Conservation (phyloP, 495 filamentous ascomycete genomes). For the Alectoria sarmentosa region DNA sequence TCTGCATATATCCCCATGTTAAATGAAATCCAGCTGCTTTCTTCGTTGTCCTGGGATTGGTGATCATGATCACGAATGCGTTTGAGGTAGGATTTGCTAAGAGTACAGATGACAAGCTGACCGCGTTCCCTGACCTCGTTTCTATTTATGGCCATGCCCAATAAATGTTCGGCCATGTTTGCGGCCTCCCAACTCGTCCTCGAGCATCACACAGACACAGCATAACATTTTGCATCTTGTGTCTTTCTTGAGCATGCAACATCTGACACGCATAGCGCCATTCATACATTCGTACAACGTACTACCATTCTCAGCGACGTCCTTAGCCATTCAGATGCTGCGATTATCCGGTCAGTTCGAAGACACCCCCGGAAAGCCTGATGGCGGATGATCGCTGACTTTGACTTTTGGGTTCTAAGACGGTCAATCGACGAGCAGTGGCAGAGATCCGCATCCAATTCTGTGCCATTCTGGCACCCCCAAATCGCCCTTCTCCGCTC, state of each 20-base stretch:
- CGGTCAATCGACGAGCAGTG: neutral
- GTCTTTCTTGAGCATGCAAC: neutral
- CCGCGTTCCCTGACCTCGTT: neutral
- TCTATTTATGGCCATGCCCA: neutral
- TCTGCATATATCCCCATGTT: neutral
- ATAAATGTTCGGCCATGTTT: neutral
- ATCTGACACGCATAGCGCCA: neutral
- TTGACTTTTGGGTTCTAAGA: neutral
- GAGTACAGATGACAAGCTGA: neutral
- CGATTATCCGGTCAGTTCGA: neutral
- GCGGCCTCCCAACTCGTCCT: neutral
- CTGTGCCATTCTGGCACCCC: neutral
- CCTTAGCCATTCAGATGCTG: neutral
- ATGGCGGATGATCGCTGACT: neutral
- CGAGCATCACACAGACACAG: neutral
- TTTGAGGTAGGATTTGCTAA: neutral
- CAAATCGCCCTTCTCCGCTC: neutral
- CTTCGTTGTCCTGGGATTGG: neutral
- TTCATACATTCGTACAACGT: neutral
- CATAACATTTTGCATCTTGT: neutral
- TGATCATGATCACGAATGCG: neutral
- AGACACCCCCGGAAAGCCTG: neutral
- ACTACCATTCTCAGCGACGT: neutral
- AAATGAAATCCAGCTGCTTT: neutral
- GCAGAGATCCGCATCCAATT: neutral